Percentiles rank a stretch among this genome's conserved stretches.
Evolutionary conservation across 1,284 basidiomycete genomes (phyloP).

Genomic region (Melampsora larici-populina): DNA sequence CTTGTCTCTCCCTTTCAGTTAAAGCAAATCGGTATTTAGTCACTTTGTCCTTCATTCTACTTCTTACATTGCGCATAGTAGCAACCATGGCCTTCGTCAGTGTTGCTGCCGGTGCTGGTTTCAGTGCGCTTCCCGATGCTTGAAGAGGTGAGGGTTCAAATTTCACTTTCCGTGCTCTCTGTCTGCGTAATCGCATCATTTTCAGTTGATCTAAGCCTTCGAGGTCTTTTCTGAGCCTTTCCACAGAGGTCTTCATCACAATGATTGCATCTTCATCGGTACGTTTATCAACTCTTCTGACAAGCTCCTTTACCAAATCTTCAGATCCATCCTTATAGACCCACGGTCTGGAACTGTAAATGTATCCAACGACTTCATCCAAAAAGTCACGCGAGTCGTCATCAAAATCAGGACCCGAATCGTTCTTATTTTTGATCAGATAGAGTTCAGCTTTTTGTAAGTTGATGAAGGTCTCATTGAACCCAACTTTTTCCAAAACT

Average conservation of each 20-base stretch:
- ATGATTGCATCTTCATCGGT: background rate
- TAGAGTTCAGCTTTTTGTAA: background rate
- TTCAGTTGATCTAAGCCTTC: background rate
- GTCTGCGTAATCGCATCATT: too few relatives aligned
- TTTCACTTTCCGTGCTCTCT: too few relatives aligned
- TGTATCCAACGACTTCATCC: background rate
- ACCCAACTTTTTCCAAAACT: background rate
- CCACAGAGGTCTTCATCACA: background rate
- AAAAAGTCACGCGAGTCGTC: background rate
- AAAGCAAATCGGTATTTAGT: background rate
- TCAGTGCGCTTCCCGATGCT: too few relatives aligned
- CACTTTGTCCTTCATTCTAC: background rate
- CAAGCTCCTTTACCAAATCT: background rate
- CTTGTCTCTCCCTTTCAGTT: background rate
- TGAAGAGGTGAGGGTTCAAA: too few relatives aligned
- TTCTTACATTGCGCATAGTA: background rate
- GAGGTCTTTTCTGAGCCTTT: background rate
- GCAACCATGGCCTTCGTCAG: too few relatives aligned
- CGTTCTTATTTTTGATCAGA: background rate
- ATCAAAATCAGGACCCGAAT: background rate
- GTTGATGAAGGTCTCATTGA: background rate
- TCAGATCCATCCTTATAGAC: background rate
- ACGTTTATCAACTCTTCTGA: background rate
- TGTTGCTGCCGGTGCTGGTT: too few relatives aligned
- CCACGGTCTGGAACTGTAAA: background rate